Percentiles rank a stretch among this genome's conserved stretches.
Evolutionary conservation across 2,329 filamentous ascomycete species (phyloP).

Genomic region (Fusarium mundagurra): DNA sequence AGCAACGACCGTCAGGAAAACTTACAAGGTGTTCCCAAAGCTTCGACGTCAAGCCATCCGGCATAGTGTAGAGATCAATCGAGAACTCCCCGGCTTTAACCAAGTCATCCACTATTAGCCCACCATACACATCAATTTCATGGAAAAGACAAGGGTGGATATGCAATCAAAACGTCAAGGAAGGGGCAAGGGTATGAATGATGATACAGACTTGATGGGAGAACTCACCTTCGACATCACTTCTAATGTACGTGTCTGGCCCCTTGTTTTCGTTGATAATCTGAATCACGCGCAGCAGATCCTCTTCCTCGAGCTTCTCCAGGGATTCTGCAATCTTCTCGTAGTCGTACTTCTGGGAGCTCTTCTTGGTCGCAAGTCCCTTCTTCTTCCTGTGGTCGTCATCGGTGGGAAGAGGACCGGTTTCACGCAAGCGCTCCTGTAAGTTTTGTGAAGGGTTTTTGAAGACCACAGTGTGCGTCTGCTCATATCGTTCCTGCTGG

Average conservation of each 20-base stretch:
- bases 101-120: conserved; percentile 51
- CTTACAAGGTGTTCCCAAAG: conserved; percentile 86
- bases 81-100: conserved; percentile 89
- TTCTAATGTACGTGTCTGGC: conserved; percentile 94
- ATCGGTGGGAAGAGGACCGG: conserved; percentile 84
- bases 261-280: conserved; percentile 98
- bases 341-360: conserved; percentile 80
- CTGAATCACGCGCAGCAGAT: conserved; percentile 93
- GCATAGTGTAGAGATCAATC: conserved; percentile 97
- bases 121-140: conserved; percentile 46
- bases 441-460: conserved; percentile 93
- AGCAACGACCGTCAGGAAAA: background rate
- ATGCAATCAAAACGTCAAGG: background rate
- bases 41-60: conserved; percentile 88
- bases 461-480: conserved; percentile 83
- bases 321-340: conserved; percentile 96
- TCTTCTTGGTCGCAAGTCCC: conserved; percentile 78
- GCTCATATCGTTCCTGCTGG: conserved; percentile 80
- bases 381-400: conserved; percentile 71
- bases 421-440: conserved; percentile 80
- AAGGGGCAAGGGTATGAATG: background rate
- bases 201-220: background rate
- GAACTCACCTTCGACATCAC: conserved; percentile 89
- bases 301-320: conserved; percentile 89
- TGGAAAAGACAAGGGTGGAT: conserved; percentile 28